A percentile compares a stretch with the other conserved stretches of the same genome.
These are phyloP conservation scores for Dactylonectria estremocensis DNA, from an alignment of 2,329 filamentous ascomycete species.

Conservation along the genomic window DNA sequence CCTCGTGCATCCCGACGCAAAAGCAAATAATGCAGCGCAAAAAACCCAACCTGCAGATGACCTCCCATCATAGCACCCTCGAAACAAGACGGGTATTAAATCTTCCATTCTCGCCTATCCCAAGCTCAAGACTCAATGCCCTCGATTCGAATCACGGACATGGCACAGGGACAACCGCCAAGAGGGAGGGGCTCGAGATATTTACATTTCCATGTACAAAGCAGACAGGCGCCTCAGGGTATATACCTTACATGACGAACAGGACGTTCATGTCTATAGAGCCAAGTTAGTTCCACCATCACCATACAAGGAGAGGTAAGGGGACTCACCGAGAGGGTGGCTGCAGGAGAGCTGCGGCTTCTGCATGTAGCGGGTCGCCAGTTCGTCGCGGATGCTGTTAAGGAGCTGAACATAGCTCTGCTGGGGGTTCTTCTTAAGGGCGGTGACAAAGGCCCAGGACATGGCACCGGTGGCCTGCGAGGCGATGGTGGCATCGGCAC, in stretches of 20 bases:
- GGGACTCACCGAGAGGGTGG: constrained; percentile 87
- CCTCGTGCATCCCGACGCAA: constrained; percentile 1
- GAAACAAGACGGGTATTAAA: constrained; percentile 6
- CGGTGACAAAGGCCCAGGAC: constrained; percentile 96
- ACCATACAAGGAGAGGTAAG: not conserved
- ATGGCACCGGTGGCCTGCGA: constrained; percentile 96
- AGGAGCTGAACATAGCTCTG: constrained; percentile 98
- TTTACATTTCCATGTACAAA: constrained; percentile 35
- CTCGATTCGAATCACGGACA: not conserved
- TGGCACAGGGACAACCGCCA: constrained; percentile 13
- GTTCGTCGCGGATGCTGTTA: constrained; percentile 95
- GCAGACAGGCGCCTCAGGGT: constrained; percentile 13
- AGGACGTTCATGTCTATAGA: constrained; percentile 72
- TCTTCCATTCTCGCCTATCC: constrained; percentile 2
- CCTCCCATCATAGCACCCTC: constrained; percentile 22
- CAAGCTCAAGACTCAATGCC: not conserved
- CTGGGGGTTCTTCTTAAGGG: constrained; percentile 95
- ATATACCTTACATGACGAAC: constrained; percentile 70
- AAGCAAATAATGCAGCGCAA: constrained; percentile 7
- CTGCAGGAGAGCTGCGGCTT: constrained; percentile 98
- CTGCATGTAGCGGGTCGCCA: constrained; percentile 89
- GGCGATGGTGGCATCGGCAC: constrained; percentile 91
- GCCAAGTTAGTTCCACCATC: constrained; percentile 24
- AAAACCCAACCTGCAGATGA: constrained; percentile 17
- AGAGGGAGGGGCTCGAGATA: constrained; percentile 24